Conservation (phyloP, 2,329 filamentous ascomycete genomes). For the Sporothrix phasma region DNA sequence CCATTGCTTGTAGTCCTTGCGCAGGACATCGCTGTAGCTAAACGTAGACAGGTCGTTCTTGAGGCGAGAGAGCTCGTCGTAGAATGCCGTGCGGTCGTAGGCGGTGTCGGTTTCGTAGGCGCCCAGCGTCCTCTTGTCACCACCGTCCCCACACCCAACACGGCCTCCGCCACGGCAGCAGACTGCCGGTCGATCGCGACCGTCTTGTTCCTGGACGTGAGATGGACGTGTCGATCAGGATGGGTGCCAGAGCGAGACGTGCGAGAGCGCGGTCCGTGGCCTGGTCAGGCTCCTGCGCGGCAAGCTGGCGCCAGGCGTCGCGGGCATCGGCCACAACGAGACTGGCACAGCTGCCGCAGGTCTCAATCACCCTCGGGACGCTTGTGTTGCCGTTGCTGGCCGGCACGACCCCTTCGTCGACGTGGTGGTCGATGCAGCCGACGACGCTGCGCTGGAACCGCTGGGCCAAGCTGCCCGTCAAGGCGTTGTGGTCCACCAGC, state of each 20-base stretch:
- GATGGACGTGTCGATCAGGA: slow-evolving; percentile 62
- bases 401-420: slow-evolving; percentile 52
- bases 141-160: slow-evolving; percentile 21
- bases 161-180: slow-evolving; percentile 47
- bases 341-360: slow-evolving; percentile 63
- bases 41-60: slow-evolving; percentile 59
- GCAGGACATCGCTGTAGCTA: slow-evolving; percentile 54
- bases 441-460: slow-evolving; percentile 35
- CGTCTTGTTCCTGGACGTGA: slow-evolving; percentile 54
- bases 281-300: slow-evolving; percentile 30
- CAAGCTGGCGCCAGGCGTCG: slow-evolving; percentile 45
- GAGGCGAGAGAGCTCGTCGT: slow-evolving; percentile 47
- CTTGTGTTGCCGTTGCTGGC: slow-evolving; percentile 23
- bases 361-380: slow-evolving; percentile 49
- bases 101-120: slow-evolving; percentile 18
- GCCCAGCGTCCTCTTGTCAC: not conserved
- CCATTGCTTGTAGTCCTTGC: slow-evolving; percentile 85
- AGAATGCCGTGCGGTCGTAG: slow-evolving; percentile 49
- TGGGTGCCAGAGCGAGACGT: slow-evolving; percentile 55
- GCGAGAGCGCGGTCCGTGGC: slow-evolving; percentile 37
- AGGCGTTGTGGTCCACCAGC: slow-evolving; percentile 69
- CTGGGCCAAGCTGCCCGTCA: slow-evolving; percentile 51
- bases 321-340: slow-evolving; percentile 53
- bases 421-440: slow-evolving; percentile 71
- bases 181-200: slow-evolving; percentile 50